A percentile compares a stretch with the other conserved stretches of the same genome.
Conservation (phyloP, 2,329 filamentous ascomycete species). For the Hortaea sp. region DNA sequence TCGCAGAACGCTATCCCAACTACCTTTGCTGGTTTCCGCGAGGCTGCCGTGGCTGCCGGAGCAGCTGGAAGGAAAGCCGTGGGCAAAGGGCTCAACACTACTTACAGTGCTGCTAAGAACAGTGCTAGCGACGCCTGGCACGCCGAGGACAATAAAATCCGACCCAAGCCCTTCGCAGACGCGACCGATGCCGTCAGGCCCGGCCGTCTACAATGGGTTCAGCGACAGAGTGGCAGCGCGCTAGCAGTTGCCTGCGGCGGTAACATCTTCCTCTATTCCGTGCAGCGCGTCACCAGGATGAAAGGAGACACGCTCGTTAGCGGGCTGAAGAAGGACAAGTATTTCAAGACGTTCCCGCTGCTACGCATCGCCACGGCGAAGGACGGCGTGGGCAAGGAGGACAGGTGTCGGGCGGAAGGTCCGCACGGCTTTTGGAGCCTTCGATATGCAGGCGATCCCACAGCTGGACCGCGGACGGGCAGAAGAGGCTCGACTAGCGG, state of each 20-base stretch:
- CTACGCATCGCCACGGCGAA: slow-evolving; percentile 12
- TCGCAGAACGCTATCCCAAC: slow-evolving; percentile 14
- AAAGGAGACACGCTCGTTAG: slow-evolving; percentile 41
- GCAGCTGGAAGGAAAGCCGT: slow-evolving; percentile 59
- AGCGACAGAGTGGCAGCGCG: slow-evolving; percentile 46
- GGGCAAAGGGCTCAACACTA: slow-evolving; percentile 63
- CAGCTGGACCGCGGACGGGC: neutral
- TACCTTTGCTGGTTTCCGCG: slow-evolving; percentile 23
- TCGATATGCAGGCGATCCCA: slow-evolving; percentile 2
- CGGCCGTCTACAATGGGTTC: slow-evolving; percentile 56
- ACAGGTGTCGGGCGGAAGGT: slow-evolving; percentile 18
- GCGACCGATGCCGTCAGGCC: slow-evolving; percentile 42
- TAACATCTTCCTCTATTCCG: slow-evolving; percentile 54
- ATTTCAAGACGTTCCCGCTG: slow-evolving; percentile 16
- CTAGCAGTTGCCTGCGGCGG: slow-evolving; percentile 59
- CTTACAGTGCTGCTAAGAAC: slow-evolving; percentile 60
- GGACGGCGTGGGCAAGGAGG: neutral
- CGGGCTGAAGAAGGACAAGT: slow-evolving; percentile 27
- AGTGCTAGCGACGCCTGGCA: slow-evolving; percentile 62
- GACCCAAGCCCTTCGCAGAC: slow-evolving; percentile 46
- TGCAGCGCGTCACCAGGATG: slow-evolving; percentile 37
- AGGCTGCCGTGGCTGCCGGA: slow-evolving; percentile 27
- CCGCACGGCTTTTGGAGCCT: slow-evolving; percentile 33
- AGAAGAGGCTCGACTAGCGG: neutral
- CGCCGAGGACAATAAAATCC: slow-evolving; percentile 64